Percentiles rank a stretch among this genome's conserved stretches.
These are phyloP conservation scores for Monascus ruber DNA, from an alignment of 2,329 filamentous ascomycete genomes.

Conservation along the genomic window DNA sequence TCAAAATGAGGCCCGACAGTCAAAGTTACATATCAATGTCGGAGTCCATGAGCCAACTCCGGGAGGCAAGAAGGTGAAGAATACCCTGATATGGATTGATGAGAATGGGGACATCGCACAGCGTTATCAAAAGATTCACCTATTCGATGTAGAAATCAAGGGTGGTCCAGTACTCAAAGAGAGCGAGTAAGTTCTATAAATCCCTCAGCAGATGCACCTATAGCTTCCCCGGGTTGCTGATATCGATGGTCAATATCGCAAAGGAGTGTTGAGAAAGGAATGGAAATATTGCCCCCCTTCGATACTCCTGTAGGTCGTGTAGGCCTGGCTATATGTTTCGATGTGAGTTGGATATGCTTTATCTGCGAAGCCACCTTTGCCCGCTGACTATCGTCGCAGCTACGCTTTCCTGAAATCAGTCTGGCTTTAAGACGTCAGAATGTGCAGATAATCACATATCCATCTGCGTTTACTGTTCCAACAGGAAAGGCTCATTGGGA, in stretches of 20 bases:
- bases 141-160: conserved; percentile 64
- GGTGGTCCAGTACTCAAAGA: conserved; percentile 50
- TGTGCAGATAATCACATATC: conserved; percentile 73
- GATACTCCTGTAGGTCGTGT: conserved; percentile 62
- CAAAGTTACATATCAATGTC: conserved; percentile 64
- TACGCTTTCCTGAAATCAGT: conserved; percentile 69
- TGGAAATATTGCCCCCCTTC: conserved; percentile 55
- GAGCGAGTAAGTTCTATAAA: conserved; percentile 34
- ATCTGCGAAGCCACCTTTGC: too few relatives aligned
- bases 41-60: conserved; percentile 68
- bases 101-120: conserved; percentile 47
- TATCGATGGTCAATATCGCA: neutral
- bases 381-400: conserved; percentile 17
- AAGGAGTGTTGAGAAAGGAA: conserved; percentile 57
- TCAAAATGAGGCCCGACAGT: conserved; percentile 51
- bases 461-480: conserved; percentile 78
- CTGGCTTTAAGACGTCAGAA: conserved; percentile 53
- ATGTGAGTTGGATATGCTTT: conserved; percentile 35
- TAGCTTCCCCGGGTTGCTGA: too few relatives aligned
- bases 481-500: conserved; percentile 85
- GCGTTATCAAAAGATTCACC: conserved; percentile 77
- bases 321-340: conserved; percentile 79
- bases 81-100: conserved; percentile 57
- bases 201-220: neutral
- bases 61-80: conserved; percentile 44